These are phyloP conservation scores for Xerocomus spinulosus DNA, from an alignment of 768 basidiomycete species.

Conservation along the genomic window DNA sequence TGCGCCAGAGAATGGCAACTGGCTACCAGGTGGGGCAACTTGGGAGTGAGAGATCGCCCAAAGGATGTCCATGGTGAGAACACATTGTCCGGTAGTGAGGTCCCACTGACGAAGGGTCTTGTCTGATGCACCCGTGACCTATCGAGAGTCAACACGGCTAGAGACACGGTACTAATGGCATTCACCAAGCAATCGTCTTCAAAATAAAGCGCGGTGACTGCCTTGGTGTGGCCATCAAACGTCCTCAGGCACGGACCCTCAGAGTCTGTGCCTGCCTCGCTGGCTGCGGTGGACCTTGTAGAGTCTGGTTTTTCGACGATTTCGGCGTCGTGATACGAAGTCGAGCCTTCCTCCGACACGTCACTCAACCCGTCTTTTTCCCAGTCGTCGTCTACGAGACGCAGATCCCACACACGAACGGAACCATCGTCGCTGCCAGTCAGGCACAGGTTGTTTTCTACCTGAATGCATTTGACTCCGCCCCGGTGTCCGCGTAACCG, in stretches of 20 bases:
- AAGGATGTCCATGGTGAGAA: conserved; percentile 99
- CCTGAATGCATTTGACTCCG: conserved; percentile 85
- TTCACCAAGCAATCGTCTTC: conserved; percentile 89
- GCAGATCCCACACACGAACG: conserved; percentile 87
- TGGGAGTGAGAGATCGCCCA: conserved; percentile 97
- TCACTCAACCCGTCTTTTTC: conserved; percentile 53
- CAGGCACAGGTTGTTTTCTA: conserved; percentile 85
- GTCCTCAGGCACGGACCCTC: conserved; percentile 54
- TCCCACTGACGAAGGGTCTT: conserved; percentile 99
- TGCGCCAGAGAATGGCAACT: conserved; percentile 47
- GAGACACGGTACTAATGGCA: conserved; percentile 7
- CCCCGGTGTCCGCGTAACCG: conserved; percentile 77
- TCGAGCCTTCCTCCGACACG: conserved; percentile 60
- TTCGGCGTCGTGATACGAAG: conserved; percentile 31
- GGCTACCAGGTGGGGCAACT: conserved; percentile 36
- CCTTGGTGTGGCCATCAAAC: conserved; percentile 89
- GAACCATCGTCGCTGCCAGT: conserved; percentile 88
- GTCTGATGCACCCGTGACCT: conserved; percentile 98
- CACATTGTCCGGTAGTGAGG: conserved; percentile 92
- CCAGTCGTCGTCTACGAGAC: conserved; percentile 72
- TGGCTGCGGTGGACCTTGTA: conserved; percentile 35
- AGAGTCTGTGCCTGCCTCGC: conserved; percentile 45
- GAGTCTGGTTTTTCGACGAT: conserved; percentile 36
- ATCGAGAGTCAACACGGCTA: conserved; percentile 16
- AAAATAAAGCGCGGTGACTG: conserved; percentile 91